A percentile compares a stretch with the other conserved stretches of the same genome.
Conservation (phyloP, 2,329 filamentous ascomycete species). For the Hypoxylon sp. region DNA sequence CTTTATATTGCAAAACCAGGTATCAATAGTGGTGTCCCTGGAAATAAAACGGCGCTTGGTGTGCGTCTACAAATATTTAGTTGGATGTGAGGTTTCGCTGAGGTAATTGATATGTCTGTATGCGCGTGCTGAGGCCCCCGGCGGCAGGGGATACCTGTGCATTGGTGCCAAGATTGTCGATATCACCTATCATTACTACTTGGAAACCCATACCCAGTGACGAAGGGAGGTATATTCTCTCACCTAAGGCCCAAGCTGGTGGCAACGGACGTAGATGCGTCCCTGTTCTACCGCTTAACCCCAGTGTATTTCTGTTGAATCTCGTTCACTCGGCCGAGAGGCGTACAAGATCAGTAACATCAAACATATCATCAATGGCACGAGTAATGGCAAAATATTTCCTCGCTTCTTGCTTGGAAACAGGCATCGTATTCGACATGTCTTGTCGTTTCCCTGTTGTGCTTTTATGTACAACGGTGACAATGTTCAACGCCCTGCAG, state of each 20-base stretch:
- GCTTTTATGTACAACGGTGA: constrained; percentile 18
- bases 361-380: not conserved
- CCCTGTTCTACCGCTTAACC: not conserved
- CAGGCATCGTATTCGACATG: constrained; percentile 4
- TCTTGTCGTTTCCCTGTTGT: constrained; percentile 8
- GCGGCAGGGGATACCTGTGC: constrained; percentile 15
- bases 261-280: not conserved
- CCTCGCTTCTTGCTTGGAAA: constrained; percentile 3
- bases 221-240: not conserved
- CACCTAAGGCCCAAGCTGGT: not conserved
- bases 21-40: not conserved
- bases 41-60: not conserved
- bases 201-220: not conserved
- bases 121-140: constrained; percentile 10
- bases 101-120: constrained; percentile 11
- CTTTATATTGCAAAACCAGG: not conserved
- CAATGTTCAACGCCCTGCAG: constrained; percentile 30
- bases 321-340: not conserved
- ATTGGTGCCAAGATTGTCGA: constrained; percentile 34
- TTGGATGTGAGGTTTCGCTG: not conserved
- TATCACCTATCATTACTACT: constrained; percentile 29
- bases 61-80: not conserved
- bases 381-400: not conserved
- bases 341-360: not conserved
- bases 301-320: not conserved